phyloP scores from a whole-genome alignment of 1,284 basidiomycete species.

The Trametes pubescens region DNA sequence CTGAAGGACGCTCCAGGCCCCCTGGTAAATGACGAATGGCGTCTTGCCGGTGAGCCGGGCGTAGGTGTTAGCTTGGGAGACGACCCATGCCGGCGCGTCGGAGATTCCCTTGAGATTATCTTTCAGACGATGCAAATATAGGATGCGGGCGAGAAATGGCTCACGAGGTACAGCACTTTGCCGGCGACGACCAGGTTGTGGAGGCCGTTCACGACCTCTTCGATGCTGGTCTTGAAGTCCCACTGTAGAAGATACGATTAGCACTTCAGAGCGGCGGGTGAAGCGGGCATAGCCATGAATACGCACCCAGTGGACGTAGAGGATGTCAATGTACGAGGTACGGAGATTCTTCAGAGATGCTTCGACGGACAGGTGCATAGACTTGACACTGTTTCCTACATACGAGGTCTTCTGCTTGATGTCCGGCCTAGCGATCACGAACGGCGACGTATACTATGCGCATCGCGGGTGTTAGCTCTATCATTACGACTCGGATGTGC shows the following conservation, averaged over 20 bases:
- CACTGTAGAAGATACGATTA: constrained; percentile 35
- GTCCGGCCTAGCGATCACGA: constrained; percentile 22
- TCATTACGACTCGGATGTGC: neutral
- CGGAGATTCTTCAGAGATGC: constrained; percentile 63
- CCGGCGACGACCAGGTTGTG: constrained; percentile 50
- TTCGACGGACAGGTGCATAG: constrained; percentile 53
- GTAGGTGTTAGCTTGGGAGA: constrained; percentile 40
- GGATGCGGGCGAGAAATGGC: constrained; percentile 22
- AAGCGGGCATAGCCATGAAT: neutral
- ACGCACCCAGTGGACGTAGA: constrained; percentile 46
- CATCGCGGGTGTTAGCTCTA: neutral
- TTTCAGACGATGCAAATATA: neutral
- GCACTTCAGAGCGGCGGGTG: neutral
- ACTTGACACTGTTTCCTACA: constrained; percentile 57
- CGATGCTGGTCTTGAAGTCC: constrained; percentile 52
- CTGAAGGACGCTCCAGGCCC: constrained; percentile 55
- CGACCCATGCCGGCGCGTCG: constrained; percentile 42
- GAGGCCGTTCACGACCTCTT: constrained; percentile 58
- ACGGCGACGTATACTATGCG: constrained; percentile 44
- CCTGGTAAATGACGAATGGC: constrained; percentile 63
- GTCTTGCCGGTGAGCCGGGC: constrained; percentile 51
- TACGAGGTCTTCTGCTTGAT: constrained; percentile 50
- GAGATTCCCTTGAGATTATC: constrained; percentile 38
- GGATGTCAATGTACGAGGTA: constrained; percentile 61
- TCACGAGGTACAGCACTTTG: constrained; percentile 54